Percentiles rank a stretch among this genome's conserved stretches.
Evolutionary conservation across 108 stramenopile species (phyloP).

Genomic region (Schizochytrium sp.): DNA sequence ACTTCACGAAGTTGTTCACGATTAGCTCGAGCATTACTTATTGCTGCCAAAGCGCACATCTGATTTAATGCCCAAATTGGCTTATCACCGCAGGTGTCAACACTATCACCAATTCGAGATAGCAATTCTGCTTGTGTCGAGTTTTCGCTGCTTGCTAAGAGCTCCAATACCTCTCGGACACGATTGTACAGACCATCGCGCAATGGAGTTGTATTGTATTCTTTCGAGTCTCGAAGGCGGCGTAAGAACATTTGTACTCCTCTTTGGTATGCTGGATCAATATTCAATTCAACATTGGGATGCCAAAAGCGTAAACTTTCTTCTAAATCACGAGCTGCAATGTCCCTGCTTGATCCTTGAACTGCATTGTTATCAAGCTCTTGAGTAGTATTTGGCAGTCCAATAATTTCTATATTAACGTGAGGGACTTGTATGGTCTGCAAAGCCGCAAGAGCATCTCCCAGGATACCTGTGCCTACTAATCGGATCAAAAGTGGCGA

Average conservation of each 20-base stretch:
- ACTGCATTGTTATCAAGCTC: background rate
- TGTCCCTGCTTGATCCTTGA: background rate
- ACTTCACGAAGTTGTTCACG: slow-evolving; percentile 2
- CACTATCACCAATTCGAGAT: slow-evolving; percentile 2
- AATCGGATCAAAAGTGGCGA: background rate
- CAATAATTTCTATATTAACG: background rate
- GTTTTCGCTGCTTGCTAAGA: background rate
- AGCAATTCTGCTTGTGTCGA: background rate
- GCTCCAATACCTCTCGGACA: slow-evolving; percentile 33
- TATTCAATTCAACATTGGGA: background rate
- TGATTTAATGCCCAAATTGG: slow-evolving; percentile 54
- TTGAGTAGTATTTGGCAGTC: background rate
- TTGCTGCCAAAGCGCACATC: background rate
- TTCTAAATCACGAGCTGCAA: background rate
- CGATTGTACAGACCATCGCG: background rate
- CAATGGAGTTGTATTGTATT: background rate
- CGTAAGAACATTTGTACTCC: background rate
- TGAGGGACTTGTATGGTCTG: background rate
- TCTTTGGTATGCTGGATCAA: slow-evolving; percentile 49
- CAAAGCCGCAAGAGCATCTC: background rate
- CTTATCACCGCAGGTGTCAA: slow-evolving; percentile 58
- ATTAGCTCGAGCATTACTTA: background rate
- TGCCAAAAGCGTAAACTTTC: background rate
- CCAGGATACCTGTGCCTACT: background rate
- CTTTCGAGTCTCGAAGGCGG: slow-evolving; percentile 9